Conservation (phyloP, 1,284 basidiomycete species). For the Bjerkandera adusta region DNA sequence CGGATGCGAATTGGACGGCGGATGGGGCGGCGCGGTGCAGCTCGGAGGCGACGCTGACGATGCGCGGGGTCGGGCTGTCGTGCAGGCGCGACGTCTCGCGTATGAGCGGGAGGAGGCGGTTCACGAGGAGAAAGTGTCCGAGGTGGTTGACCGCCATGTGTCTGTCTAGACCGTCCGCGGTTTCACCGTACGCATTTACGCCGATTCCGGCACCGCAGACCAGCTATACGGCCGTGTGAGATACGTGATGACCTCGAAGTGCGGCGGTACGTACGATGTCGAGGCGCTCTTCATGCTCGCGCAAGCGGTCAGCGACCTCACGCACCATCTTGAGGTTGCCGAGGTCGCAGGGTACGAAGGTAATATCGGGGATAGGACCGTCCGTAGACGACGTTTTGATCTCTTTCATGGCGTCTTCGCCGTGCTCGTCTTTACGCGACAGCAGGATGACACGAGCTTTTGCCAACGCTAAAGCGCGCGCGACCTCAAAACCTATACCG, state of each 20-base stretch:
- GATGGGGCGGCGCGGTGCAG: conserved; percentile 38
- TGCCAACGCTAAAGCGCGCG: conserved; percentile 35
- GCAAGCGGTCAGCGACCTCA: conserved; percentile 35
- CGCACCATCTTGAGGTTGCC: conserved; percentile 36
- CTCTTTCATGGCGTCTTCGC: conserved; percentile 36
- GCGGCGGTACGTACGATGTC: conserved; percentile 35
- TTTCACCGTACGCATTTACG: conserved; percentile 37
- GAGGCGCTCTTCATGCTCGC: conserved; percentile 34
- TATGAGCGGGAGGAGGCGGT: conserved; percentile 41
- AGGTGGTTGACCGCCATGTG: conserved; percentile 40
- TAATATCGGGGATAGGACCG: conserved; percentile 29
- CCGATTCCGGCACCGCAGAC: conserved; percentile 40
- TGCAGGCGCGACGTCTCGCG: conserved; percentile 35
- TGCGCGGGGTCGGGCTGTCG: conserved; percentile 30
- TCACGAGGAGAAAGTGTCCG: conserved; percentile 43
- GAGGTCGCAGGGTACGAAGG: conserved; percentile 41
- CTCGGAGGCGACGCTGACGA: conserved; percentile 41
- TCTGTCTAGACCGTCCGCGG: conserved; percentile 38
- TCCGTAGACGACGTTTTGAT: conserved; percentile 30
- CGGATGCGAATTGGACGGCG: conserved; percentile 32
- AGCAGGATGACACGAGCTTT: conserved; percentile 41
- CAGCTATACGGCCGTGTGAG: conserved; percentile 26
- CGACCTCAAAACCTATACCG: conserved; percentile 41
- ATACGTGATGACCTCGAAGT: background rate
- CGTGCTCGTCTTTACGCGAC: conserved; percentile 38